Percentiles rank a stretch among this genome's conserved stretches.
phyloP scores from a whole-genome alignment of 2,329 filamentous ascomycete genomes.

The Fusarium beomiforme region DNA sequence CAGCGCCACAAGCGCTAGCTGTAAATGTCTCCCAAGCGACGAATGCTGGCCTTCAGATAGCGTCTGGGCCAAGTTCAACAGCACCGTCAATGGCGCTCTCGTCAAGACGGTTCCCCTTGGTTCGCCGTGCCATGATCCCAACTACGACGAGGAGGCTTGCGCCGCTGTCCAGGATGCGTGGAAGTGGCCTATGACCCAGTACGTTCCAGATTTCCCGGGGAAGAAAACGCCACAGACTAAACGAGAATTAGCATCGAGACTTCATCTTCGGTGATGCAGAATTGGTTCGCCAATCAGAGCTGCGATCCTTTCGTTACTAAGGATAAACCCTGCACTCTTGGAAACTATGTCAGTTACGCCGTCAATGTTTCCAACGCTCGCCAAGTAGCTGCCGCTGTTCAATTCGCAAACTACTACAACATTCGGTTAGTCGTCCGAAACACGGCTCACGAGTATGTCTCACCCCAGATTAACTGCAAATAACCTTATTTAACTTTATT shows the following conservation, averaged over 20 bases:
- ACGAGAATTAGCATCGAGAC: slow-evolving; percentile 44
- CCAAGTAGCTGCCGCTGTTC: slow-evolving; percentile 48
- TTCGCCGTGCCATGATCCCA: slow-evolving; percentile 58
- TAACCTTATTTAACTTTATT: not conserved
- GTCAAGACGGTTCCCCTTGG: slow-evolving; percentile 62
- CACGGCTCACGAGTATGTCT: slow-evolving; percentile 42
- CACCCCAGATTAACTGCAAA: not conserved
- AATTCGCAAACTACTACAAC: slow-evolving; percentile 52
- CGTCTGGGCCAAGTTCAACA: slow-evolving; percentile 61
- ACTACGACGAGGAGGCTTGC: slow-evolving; percentile 59
- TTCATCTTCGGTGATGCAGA: slow-evolving; percentile 54
- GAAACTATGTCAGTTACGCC: slow-evolving; percentile 54
- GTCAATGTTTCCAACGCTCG: slow-evolving; percentile 46
- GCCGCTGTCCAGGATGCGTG: slow-evolving; percentile 54
- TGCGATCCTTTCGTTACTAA: slow-evolving; percentile 53
- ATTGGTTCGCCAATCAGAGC: slow-evolving; percentile 50
- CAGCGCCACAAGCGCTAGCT: slow-evolving; percentile 38
- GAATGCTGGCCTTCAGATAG: slow-evolving; percentile 59
- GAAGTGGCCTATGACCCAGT: slow-evolving; percentile 58
- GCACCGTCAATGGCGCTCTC: slow-evolving; percentile 59
- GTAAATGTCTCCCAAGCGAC: slow-evolving; percentile 62
- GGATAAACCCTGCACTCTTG: slow-evolving; percentile 53
- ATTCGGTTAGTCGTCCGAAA: slow-evolving; percentile 50
- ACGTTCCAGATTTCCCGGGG: slow-evolving; percentile 29
- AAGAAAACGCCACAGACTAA: not conserved